Conservation (phyloP, 78 protist species). For the Goniomonas avonlea region DNA sequence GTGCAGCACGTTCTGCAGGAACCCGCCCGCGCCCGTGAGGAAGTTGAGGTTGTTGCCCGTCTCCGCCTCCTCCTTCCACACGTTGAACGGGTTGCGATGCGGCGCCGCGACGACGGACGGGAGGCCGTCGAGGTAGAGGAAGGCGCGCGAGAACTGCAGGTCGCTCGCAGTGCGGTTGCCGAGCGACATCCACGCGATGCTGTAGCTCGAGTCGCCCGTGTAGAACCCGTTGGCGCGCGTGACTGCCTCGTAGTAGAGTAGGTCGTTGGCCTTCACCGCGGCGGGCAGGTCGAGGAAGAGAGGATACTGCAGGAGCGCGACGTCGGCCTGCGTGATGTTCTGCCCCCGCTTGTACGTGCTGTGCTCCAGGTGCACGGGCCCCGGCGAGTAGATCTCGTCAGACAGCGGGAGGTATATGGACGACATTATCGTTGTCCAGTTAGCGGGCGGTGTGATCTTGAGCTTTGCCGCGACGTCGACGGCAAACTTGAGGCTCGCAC, state of each 20-base stretch:
- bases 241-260: background rate
- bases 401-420: too few relatives aligned
- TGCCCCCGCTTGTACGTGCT: background rate
- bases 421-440: too few relatives aligned
- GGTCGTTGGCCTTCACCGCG: constrained; percentile 1
- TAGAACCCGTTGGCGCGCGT: constrained; percentile 17
- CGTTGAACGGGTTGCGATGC: background rate
- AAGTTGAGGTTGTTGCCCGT: constrained; percentile 6
- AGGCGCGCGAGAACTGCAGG: too few relatives aligned
- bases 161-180: too few relatives aligned
- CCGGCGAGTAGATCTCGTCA: too few relatives aligned
- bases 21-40: constrained; percentile 34
- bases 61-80: constrained; percentile 11
- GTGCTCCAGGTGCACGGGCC: constrained; percentile 14
- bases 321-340: constrained; percentile 49
- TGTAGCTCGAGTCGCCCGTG: too few relatives aligned
- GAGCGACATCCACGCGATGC: too few relatives aligned
- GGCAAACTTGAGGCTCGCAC: too few relatives aligned
- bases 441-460: too few relatives aligned
- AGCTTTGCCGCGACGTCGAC: too few relatives aligned
- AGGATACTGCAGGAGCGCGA: constrained; percentile 32
- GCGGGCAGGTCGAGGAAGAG: background rate
- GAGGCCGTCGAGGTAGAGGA: too few relatives aligned
- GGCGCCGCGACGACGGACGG: background rate
- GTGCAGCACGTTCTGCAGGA: background rate